These are phyloP conservation scores for Torulaspora indica DNA, from an alignment of 805 yeast genomes.

Conservation along the genomic window DNA sequence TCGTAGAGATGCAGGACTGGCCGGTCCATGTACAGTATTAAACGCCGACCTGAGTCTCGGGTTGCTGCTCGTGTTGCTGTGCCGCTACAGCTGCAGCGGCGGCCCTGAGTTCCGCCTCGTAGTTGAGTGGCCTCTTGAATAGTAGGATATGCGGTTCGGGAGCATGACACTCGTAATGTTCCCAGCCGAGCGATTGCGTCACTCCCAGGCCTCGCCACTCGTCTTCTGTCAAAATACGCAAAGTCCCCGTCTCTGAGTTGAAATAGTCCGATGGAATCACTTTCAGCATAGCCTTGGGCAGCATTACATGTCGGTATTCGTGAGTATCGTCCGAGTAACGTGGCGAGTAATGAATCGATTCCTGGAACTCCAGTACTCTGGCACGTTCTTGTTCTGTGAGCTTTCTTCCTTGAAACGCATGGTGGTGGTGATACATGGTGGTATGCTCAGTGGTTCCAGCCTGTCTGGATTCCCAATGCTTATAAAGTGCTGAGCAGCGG, in stretches of 20 bases:
- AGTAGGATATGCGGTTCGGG: conserved; percentile 97
- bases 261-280: conserved; percentile 92
- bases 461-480: background rate
- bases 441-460: background rate
- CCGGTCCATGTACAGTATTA: conserved; percentile 1
- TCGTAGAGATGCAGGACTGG: no score
- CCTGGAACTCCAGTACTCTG: conserved; percentile 84
- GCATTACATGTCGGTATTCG: conserved; percentile 94
- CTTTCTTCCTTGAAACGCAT: conserved; percentile 49
- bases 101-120: conserved; percentile 40
- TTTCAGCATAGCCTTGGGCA: conserved; percentile 93
- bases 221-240: conserved; percentile 84
- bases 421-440: conserved; percentile 33
- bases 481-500: background rate
- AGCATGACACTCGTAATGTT: conserved; percentile 94
- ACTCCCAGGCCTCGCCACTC: conserved; percentile 99
- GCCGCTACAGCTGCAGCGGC: conserved; percentile 30
- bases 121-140: conserved; percentile 67
- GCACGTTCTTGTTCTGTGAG: conserved; percentile 80
- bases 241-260: conserved; percentile 87
- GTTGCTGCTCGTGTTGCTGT: conserved; percentile 24
- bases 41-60: conserved; percentile 11
- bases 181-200: conserved; percentile 97
- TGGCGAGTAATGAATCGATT: conserved; percentile 89
- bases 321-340: conserved; percentile 83